Conservation (phyloP, 2,329 filamentous ascomycete genomes). For the Cladosporium sp. region DNA sequence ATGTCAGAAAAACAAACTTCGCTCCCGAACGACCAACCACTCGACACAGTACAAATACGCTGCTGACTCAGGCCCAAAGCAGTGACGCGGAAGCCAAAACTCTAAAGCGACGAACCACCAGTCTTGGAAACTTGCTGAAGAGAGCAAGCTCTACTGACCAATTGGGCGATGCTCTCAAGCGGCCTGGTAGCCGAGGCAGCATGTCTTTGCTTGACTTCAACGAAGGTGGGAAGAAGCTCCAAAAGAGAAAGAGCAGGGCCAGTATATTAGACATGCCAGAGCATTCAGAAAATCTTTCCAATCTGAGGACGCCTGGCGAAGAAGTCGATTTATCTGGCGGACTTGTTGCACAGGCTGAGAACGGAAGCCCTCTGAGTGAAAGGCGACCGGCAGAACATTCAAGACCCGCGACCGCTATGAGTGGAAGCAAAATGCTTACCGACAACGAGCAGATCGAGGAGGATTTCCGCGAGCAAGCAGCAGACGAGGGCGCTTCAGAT, state of each 20-base stretch:
- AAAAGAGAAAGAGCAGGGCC: constrained; percentile 31
- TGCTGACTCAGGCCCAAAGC: constrained; percentile 10
- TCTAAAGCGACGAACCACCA: constrained; percentile 13
- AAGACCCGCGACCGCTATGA: constrained; percentile 15
- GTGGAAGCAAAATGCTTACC: constrained; percentile 16
- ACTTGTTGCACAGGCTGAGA: constrained; percentile 12
- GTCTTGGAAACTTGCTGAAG: constrained; percentile 12
- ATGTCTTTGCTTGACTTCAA: constrained; percentile 22
- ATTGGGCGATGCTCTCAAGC: neutral
- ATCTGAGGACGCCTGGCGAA: constrained; percentile 17
- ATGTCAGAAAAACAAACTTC: constrained; percentile 70
- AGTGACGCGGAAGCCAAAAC: constrained; percentile 10
- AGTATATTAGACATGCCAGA: constrained; percentile 22
- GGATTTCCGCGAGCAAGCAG: constrained; percentile 36
- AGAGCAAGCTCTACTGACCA: constrained; percentile 4
- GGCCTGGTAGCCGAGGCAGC: constrained; percentile 12
- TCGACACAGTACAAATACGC: constrained; percentile 22
- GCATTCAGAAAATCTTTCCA: constrained; percentile 18
- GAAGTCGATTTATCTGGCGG: constrained; percentile 19
- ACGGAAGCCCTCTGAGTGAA: neutral
- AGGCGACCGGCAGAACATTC: constrained; percentile 14
- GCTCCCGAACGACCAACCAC: constrained; percentile 39
- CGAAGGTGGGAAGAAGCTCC: constrained; percentile 29
- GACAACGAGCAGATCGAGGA: constrained; percentile 37
- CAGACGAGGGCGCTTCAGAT: constrained; percentile 24